These are phyloP conservation scores for Coemansia furcata DNA, from an alignment of 192 early-diverging fungal genomes.

Conservation along the genomic window DNA sequence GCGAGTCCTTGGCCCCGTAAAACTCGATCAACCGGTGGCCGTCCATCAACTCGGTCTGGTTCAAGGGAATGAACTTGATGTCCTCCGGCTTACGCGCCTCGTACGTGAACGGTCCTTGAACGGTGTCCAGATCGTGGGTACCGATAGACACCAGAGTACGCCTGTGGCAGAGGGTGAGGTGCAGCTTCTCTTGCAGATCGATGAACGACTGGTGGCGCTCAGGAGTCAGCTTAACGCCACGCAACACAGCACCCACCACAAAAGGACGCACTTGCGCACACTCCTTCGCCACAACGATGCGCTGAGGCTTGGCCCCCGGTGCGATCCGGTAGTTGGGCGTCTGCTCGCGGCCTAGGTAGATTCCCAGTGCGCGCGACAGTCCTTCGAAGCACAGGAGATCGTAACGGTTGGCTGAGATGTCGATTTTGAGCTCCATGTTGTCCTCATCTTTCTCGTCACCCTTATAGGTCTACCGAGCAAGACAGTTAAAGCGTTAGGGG, in stretches of 20 bases:
- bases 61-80: slow-evolving; percentile 92
- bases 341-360: slow-evolving; percentile 72
- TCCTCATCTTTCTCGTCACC: slow-evolving; percentile 52
- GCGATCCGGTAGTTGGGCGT: slow-evolving; percentile 32
- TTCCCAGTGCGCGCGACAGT: slow-evolving; percentile 80
- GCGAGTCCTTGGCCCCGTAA: slow-evolving; percentile 76
- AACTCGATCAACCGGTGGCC: slow-evolving; percentile 86
- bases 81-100: slow-evolving; percentile 86
- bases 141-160: slow-evolving; percentile 95
- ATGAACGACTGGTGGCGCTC: slow-evolving; percentile 93
- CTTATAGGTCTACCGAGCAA: slow-evolving; percentile 29
- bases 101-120: slow-evolving; percentile 93
- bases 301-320: slow-evolving; percentile 21
- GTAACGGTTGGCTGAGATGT: slow-evolving; percentile 98
- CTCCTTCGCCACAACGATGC: slow-evolving; percentile 54
- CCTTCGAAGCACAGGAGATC: slow-evolving; percentile 98
- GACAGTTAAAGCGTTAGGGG: not conserved
- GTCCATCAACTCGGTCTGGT: slow-evolving; percentile 85
- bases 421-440: slow-evolving; percentile 86
- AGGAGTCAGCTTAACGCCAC: slow-evolving; percentile 79
- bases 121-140: slow-evolving; percentile 96
- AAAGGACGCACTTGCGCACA: slow-evolving; percentile 80
- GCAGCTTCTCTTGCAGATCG: slow-evolving; percentile 97
- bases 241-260: slow-evolving; percentile 87
- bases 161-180: slow-evolving; percentile 95